Conservation (phyloP, 106 monocot genomes). For the Ottelia alismoides region DNA sequence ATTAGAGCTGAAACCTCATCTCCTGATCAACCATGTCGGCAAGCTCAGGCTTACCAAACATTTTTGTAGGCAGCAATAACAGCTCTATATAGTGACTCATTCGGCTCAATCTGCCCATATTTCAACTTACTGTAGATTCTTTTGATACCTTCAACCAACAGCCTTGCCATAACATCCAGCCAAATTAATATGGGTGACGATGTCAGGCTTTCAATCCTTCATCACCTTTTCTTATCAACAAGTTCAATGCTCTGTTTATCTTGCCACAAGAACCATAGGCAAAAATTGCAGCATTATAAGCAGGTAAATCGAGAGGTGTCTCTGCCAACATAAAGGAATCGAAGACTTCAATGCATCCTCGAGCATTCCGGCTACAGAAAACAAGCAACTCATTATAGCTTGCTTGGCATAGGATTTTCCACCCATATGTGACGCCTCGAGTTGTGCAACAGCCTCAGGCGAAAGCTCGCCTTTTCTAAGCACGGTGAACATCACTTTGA, state of each 20-base stretch:
- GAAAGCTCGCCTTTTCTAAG: slow-evolving; percentile 48
- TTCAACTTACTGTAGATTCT: slow-evolving; percentile 50
- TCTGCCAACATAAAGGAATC: slow-evolving; percentile 22
- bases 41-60: slow-evolving; percentile 4
- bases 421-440: slow-evolving; percentile 42
- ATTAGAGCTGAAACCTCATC: too few relatives aligned
- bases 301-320: slow-evolving; percentile 24
- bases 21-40: not conserved
- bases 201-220: slow-evolving; percentile 42
- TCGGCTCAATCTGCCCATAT: slow-evolving; percentile 39
- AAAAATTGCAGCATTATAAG: slow-evolving; percentile 56
- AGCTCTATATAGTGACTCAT: slow-evolving; percentile 36
- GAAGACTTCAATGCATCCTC: slow-evolving; percentile 35
- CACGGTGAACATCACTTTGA: slow-evolving; percentile 42
- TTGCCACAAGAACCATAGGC: slow-evolving; percentile 49
- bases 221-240: slow-evolving; percentile 70
- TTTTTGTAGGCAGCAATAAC: slow-evolving; percentile 34
- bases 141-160: slow-evolving; percentile 62
- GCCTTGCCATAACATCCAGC: slow-evolving; percentile 57
- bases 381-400: slow-evolving; percentile 37
- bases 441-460: slow-evolving; percentile 33
- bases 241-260: slow-evolving; percentile 48
- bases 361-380: slow-evolving; percentile 48
- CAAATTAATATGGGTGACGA: slow-evolving; percentile 58
- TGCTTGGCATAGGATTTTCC: slow-evolving; percentile 44